Conservation (phyloP, 2,329 filamentous ascomycete genomes). For the Chaetomium strumarium region DNA sequence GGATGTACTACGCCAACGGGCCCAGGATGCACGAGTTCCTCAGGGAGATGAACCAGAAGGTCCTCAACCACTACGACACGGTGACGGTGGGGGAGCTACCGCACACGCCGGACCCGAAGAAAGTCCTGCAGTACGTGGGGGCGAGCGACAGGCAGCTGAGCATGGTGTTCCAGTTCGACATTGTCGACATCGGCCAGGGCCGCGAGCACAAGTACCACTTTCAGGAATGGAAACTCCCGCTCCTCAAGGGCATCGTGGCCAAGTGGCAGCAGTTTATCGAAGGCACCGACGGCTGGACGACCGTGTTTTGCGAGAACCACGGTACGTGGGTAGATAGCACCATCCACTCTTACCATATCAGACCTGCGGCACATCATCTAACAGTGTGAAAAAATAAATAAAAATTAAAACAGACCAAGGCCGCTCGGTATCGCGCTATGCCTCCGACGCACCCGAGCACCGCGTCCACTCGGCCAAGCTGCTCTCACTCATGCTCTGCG, state of each 20-base stretch:
- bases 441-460: conserved; percentile 38
- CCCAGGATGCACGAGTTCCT: conserved; percentile 65
- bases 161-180: conserved; percentile 66
- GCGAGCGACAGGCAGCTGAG: conserved; percentile 54
- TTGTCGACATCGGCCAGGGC: conserved; percentile 55
- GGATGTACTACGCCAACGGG: conserved; percentile 58
- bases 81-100: conserved; percentile 68
- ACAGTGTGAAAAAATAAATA: too few relatives aligned
- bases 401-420: conserved; percentile 40
- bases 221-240: conserved; percentile 41
- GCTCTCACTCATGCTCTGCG: conserved; percentile 43
- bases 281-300: conserved; percentile 52
- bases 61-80: conserved; percentile 56
- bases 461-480: conserved; percentile 45
- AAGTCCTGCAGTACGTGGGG: conserved; percentile 56
- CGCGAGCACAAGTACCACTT: conserved; percentile 48
- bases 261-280: conserved; percentile 48
- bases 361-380: too few relatives aligned
- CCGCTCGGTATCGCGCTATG: conserved; percentile 49
- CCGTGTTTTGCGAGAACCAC: conserved; percentile 59
- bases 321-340: conserved; percentile 8
- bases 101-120: conserved; percentile 50
- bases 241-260: conserved; percentile 43
- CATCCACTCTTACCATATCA: too few relatives aligned
- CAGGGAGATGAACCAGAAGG: conserved; percentile 54